These are phyloP conservation scores for Aureobasidium sp. DNA, from an alignment of 2,329 filamentous ascomycete genomes.

Conservation along the genomic window DNA sequence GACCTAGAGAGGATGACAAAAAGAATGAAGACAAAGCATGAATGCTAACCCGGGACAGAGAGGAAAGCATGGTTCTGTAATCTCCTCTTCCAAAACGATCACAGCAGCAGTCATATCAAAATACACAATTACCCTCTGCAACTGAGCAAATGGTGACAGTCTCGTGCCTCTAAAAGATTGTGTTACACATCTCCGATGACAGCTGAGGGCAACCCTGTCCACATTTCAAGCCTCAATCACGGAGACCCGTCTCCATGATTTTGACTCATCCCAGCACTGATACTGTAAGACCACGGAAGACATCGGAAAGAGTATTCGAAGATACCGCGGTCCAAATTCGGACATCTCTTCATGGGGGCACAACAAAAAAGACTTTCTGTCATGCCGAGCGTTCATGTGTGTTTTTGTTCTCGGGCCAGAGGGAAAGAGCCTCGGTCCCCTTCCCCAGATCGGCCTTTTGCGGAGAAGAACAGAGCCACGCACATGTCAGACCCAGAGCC, in stretches of 20 bases:
- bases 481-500: not conserved
- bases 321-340: conserved; percentile 5
- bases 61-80: too few species aligned
- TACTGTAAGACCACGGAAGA: not conserved
- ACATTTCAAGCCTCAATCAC: not conserved
- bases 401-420: not conserved
- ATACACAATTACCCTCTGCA: too few species aligned
- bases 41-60: too few species aligned
- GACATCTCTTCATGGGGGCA: not conserved
- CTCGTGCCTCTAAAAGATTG: too few species aligned
- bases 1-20: too few species aligned
- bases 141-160: too few species aligned
- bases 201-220: not conserved
- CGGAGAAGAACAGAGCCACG: not conserved
- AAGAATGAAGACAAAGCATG: too few species aligned
- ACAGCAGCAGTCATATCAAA: too few species aligned
- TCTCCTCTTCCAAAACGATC: too few species aligned
- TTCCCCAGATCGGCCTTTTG: conserved; percentile 14
- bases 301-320: not conserved
- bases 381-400: not conserved
- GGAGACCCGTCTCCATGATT: not conserved
- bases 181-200: too few species aligned
- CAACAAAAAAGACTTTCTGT: not conserved
- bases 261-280: not conserved
- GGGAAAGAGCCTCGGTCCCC: not conserved